Base-by-base conservation (phyloP, 495 filamentous ascomycete genomes). In the Xylaria nigripes region DNA sequence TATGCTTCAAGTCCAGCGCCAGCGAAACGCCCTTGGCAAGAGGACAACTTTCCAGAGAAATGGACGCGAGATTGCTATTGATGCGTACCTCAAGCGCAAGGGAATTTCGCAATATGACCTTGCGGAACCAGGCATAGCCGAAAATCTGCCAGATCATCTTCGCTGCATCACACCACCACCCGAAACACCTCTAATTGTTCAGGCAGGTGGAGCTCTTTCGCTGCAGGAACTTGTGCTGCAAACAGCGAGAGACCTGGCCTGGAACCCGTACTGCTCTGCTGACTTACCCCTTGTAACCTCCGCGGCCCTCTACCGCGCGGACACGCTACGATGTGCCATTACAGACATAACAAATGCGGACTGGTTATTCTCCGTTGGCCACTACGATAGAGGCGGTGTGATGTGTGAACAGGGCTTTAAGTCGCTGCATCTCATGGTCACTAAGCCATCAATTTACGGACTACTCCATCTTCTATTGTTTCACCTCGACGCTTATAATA, bases 31-130 rank as follows among this genome's bases (percentile, higher is more conserved):
- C 27, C 58, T 66, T 34, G 68, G 68, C 49, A 70, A 70, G 50
- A 62, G 64, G 32, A 67, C 68, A 7, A 57, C 63, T 2, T 70
- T 70, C 40, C 64, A 64, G 23, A 62, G 68, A 24, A 68, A 70
- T 32, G 64, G 66, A 6, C 65, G 63, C 16, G 61, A 69, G 47
- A 65, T 70, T 9, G 66, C 65, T 40, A 61, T 70, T 45, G 65
- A 68, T 38, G 63, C 62, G 5, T 70, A 70, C 42, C 61, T 70
- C 21, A 68, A 65, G 43, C 58, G 68, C 34, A 70, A 70, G 48
- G 68, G 68, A 19, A 64, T 70, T 29, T 66, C 68, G 6, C 62
- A 67, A 22, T 66, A 67, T 45, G 68, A 70, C 36, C 62, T 70
- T 23, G 64, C 67, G 1, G 66, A 70, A 38, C 63, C 67, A 25